phyloP scores from a whole-genome alignment of 192 early-diverging fungal species.

The Spizellomyces sp. region DNA sequence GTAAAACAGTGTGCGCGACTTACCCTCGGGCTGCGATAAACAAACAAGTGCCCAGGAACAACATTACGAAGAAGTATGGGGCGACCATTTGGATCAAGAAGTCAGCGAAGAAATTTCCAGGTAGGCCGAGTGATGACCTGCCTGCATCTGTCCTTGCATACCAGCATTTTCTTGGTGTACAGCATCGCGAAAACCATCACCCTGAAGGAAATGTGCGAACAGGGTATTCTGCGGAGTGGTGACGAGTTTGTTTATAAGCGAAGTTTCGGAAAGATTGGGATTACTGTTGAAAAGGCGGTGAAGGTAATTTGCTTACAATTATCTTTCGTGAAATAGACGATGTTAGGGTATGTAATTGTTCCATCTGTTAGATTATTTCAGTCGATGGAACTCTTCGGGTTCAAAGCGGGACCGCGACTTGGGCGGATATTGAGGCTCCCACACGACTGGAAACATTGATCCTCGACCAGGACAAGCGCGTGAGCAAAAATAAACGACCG shows the following conservation, averaged over 20 bases:
- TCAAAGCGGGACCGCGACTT: not conserved
- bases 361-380: not conserved
- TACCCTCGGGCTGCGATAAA: not conserved
- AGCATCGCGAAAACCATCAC: slow-evolving; percentile 7
- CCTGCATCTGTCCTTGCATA: not conserved
- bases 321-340: not conserved
- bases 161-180: not conserved
- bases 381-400: not conserved
- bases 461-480: slow-evolving; percentile 15
- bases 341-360: not conserved
- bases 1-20: not conserved
- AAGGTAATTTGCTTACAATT: slow-evolving; percentile 1
- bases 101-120: not conserved
- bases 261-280: slow-evolving; percentile 1
- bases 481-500: slow-evolving; percentile 8
- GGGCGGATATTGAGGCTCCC: slow-evolving; percentile 9
- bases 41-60: slow-evolving; percentile 9
- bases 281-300: slow-evolving; percentile 16
- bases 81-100: slow-evolving; percentile 22
- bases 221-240: not conserved
- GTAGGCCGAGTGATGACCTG: not conserved
- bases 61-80: slow-evolving; percentile 23
- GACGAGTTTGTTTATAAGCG: slow-evolving; percentile 9
- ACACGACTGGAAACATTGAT: slow-evolving; percentile 17
- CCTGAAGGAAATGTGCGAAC: not conserved